Evolutionary conservation across 768 basidiomycete species (phyloP).

Genomic region (Boletus rufocinnamomeus): DNA sequence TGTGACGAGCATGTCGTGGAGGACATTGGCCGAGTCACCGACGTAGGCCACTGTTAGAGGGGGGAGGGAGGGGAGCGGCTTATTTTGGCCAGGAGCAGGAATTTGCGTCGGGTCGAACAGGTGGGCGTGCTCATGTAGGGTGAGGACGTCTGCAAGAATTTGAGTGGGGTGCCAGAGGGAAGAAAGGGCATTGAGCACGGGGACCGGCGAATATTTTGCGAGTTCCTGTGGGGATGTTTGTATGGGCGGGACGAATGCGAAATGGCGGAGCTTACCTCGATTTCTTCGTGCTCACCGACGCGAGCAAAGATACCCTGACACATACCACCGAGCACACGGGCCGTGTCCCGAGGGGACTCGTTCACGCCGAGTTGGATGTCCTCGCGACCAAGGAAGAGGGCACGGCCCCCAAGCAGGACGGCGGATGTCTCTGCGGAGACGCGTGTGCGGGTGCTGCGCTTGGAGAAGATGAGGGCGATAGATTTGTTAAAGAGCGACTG

Average conservation of each 20-base stretch:
- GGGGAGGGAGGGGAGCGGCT: constrained; percentile 53
- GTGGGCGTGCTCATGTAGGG: constrained; percentile 75
- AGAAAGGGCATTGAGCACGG: constrained; percentile 95
- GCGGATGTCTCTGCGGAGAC: constrained; percentile 85
- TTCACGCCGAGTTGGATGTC: constrained; percentile 98
- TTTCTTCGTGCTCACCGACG: constrained; percentile 88
- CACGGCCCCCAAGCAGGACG: constrained; percentile 77
- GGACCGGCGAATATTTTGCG: constrained; percentile 86
- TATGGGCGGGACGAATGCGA: not conserved
- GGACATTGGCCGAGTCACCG: constrained; percentile 92
- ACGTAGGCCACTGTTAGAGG: constrained; percentile 91
- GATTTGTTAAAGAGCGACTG: constrained; percentile 81
- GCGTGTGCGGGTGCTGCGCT: constrained; percentile 91
- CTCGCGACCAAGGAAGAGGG: constrained; percentile 84
- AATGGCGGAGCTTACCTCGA: constrained; percentile 66
- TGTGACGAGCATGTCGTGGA: constrained; percentile 97
- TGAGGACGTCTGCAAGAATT: constrained; percentile 89
- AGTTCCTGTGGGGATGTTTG: constrained; percentile 62
- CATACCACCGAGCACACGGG: constrained; percentile 91
- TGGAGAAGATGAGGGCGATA: constrained; percentile 88
- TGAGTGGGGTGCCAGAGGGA: constrained; percentile 97
- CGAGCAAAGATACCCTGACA: constrained; percentile 96
- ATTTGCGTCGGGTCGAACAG: constrained; percentile 44
- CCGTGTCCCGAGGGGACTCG: constrained; percentile 81
- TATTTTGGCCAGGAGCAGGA: constrained; percentile 16